Evolutionary conservation across 2,329 filamentous ascomycete species (phyloP), one percentile per base, ranked within the genome.

Genomic region (Apiospora pterosperma): DNA sequence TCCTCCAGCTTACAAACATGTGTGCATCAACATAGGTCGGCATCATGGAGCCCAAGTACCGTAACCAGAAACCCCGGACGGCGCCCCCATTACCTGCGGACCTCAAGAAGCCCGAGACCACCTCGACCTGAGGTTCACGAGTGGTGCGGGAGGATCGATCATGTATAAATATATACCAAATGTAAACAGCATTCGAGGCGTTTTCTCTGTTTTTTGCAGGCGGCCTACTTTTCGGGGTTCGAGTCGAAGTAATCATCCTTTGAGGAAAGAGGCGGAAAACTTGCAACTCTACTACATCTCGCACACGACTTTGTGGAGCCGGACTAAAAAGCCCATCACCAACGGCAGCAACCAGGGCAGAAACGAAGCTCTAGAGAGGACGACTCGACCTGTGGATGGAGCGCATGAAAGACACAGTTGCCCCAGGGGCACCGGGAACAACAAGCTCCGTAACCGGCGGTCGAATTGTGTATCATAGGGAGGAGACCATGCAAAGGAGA

Each of bases 1-100:
- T 23, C 25, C 16, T 12, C 31, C 12, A 25, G 59, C 63, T 69
- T 34, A 67, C 65, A 23, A 6, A 25, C 6, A 55, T n/a, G n/a
- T n/a, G n/a, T n/a, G n/a, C n/a, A n/a, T n/a, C n/a, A n/a, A n/a
- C n/a, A 70, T 39, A 76, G 74, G 69, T 80, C 60, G 78, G 77
- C 1, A 77, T 80, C 36, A 69, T 79, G 63, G 71, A 77, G 61
- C 78, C 78, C 3, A 79, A 80, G 60, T 74, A 74, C 63, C 72
- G 74, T 61, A 71, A 74, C 34, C 72, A 67, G 36, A 63, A 71
- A 31, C 72, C 75, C 31, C 68, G 71, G 16, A 71, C 66, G 23
- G 66, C 74, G 11, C 74, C 70, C 0, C 61, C 66, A 16, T 48
- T 76, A 63, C 74, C 74, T 2, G 38, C 48, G 8, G 67, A 70